These are phyloP conservation scores for Fragaria ananassa DNA, from an alignment of 306 rosid genomes.

Conservation along the genomic window DNA sequence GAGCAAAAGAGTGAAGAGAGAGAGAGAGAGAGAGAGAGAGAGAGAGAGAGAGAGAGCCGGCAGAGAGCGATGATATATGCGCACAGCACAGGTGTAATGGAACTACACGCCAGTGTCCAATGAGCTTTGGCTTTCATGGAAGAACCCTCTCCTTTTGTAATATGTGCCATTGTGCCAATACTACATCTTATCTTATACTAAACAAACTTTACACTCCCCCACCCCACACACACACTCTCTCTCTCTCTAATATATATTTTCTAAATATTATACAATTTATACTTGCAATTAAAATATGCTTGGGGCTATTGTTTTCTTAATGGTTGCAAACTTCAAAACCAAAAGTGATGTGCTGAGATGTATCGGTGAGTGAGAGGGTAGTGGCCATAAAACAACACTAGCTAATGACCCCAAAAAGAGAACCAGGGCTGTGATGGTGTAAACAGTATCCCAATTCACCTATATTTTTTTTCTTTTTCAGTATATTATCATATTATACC, in stretches of 20 bases:
- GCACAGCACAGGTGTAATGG: slow-evolving; percentile 32
- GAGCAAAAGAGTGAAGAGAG: slow-evolving; percentile 20
- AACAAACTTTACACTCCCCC: not conserved
- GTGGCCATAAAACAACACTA: slow-evolving; percentile 13
- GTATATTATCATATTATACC: too few species aligned
- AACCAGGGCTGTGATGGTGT: not conserved
- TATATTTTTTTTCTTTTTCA: not conserved
- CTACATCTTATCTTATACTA: not conserved
- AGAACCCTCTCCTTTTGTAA: slow-evolving; percentile 10
- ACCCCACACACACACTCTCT: not conserved
- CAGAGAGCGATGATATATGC: slow-evolving; percentile 29
- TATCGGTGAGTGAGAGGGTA: slow-evolving; percentile 9
- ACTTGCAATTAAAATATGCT: not conserved
- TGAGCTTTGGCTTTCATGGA: slow-evolving; percentile 43
- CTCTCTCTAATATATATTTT: not conserved
- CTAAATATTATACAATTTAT: not conserved
- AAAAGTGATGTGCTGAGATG: slow-evolving; percentile 12
- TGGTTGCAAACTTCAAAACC: slow-evolving; percentile 10
- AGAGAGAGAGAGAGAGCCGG: slow-evolving; percentile 15
- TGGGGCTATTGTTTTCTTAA: slow-evolving; percentile 5
- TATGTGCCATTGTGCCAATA: slow-evolving; percentile 20
- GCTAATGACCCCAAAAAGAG: not conserved
- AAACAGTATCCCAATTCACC: slow-evolving; percentile 2
- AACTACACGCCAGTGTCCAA: slow-evolving; percentile 43
- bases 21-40: slow-evolving; percentile 11